Evolutionary conservation across 176 grass and related monocot genomes (phyloP).

Genomic region (Eleusine indica): DNA sequence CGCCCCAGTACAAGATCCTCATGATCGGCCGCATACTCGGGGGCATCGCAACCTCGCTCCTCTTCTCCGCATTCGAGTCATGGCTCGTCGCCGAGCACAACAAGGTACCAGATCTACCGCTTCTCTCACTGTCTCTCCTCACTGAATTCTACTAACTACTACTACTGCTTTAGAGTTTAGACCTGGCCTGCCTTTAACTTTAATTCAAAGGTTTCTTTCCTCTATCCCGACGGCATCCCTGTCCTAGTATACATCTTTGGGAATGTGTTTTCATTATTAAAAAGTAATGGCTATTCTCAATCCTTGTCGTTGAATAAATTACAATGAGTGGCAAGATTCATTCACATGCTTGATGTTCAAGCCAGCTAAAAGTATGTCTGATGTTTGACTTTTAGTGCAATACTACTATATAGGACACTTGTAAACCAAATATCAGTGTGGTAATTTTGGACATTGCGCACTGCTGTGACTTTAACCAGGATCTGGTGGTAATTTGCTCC

Average conservation of each 20-base stretch:
- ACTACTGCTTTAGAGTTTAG: not conserved
- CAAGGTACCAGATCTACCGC: slow-evolving; percentile 63
- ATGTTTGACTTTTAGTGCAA: slow-evolving; percentile 37
- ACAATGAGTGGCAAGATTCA: not conserved
- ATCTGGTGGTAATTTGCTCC: slow-evolving; percentile 10
- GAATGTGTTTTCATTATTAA: slow-evolving; percentile 4
- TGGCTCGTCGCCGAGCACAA: slow-evolving; percentile 99
- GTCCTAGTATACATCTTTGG: not conserved
- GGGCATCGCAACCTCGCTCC: slow-evolving; percentile 80
- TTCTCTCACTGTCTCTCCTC: not conserved
- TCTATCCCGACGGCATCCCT: not conserved
- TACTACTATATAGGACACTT: not conserved
- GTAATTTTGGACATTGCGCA: not conserved
- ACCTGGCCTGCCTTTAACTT: slow-evolving; percentile 48
- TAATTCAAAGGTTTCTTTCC: slow-evolving; percentile 33
- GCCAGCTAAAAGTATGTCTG: slow-evolving; percentile 1
- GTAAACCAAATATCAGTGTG: not conserved
- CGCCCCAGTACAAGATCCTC: slow-evolving; percentile 78
- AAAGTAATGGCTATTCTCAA: not conserved
- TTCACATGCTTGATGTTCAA: slow-evolving; percentile 39
- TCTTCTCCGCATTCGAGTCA: slow-evolving; percentile 98
- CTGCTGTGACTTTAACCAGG: slow-evolving; percentile 20
- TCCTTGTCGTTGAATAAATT: slow-evolving; percentile 43
- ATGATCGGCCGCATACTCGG: slow-evolving; percentile 84
- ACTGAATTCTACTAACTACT: not conserved